Evolutionary conservation across 805 yeast genomes (phyloP).

Genomic region (Ogataea glucozyma): DNA sequence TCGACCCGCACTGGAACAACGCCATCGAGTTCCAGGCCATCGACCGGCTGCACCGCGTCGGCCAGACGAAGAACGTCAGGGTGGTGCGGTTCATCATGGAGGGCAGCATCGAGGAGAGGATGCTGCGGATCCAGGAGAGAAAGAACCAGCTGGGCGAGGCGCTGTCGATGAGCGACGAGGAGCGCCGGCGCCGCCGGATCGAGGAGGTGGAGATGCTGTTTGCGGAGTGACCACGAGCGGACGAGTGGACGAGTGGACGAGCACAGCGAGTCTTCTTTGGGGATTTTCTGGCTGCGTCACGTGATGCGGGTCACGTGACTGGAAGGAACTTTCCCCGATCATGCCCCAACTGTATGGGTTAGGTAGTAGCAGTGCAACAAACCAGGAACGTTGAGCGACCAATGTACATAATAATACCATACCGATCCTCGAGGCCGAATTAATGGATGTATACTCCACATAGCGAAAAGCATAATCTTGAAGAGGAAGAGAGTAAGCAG

Average conservation of each 20-base stretch:
- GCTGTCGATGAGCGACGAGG: constrained; percentile 74
- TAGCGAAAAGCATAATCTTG: too few species aligned
- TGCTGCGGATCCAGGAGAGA: constrained; percentile 83
- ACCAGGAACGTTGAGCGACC: too few species aligned
- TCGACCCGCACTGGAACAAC: constrained; percentile 99
- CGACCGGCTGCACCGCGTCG: constrained; percentile 88
- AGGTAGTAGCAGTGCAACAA: too few species aligned
- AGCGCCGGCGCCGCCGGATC: constrained; percentile 64
- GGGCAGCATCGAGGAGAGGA: constrained; percentile 82
- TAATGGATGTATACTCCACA: too few species aligned
- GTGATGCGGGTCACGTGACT: too few species aligned
- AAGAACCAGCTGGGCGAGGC: constrained; percentile 82
- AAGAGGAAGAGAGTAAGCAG: too few species aligned
- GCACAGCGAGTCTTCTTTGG: neutral
- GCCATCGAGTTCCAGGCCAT: constrained; percentile 90
- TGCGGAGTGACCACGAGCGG: constrained; percentile 37
- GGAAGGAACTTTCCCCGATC: too few species aligned
- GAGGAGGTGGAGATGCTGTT: constrained; percentile 73
- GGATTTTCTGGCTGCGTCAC: neutral
- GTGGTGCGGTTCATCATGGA: constrained; percentile 81
- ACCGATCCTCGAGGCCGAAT: too few species aligned
- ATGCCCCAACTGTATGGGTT: too few species aligned
- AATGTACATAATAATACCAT: too few species aligned
- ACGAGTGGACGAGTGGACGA: neutral
- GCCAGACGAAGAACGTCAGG: constrained; percentile 71